Conservation (phyloP, 371 early-diverging fungal species). For the Mortierella sp. region DNA sequence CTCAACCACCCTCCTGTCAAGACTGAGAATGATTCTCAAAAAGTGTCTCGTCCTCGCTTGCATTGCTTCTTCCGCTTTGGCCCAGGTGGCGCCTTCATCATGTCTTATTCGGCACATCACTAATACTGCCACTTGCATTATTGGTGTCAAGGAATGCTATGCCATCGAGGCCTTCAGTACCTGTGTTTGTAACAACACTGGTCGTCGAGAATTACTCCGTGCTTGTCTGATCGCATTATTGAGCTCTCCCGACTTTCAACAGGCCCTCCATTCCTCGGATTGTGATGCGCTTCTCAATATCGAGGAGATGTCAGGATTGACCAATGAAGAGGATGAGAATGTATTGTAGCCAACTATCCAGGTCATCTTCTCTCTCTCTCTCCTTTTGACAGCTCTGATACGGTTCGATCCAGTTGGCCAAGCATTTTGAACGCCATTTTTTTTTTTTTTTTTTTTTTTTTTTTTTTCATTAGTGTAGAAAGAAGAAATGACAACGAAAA, state of each 20-base stretch:
- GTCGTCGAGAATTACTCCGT: not conserved
- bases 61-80: slow-evolving; percentile 15
- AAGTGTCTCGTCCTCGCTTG: slow-evolving; percentile 10
- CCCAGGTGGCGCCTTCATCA: slow-evolving; percentile 4
- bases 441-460: no score
- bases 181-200: slow-evolving; percentile 6
- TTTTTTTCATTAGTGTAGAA: no score
- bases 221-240: slow-evolving; percentile 1
- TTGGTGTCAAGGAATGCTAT: slow-evolving; percentile 18
- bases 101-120: slow-evolving; percentile 22
- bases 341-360: no score
- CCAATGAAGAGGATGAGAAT: no score
- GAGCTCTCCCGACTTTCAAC: not conserved
- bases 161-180: slow-evolving; percentile 3
- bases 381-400: no score
- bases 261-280: not conserved
- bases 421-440: no score
- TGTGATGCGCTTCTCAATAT: not conserved
- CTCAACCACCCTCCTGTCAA: no score
- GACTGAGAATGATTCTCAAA: slow-evolving; percentile 8
- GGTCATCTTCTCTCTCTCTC: no score
- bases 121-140: slow-evolving; percentile 23
- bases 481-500: no score
- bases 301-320: no score
- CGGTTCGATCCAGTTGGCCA: no score